Percentiles rank a stretch among this genome's conserved stretches.
Conservation (phyloP, 2,329 filamentous ascomycete species). For the Fusarium dimerum region DNA sequence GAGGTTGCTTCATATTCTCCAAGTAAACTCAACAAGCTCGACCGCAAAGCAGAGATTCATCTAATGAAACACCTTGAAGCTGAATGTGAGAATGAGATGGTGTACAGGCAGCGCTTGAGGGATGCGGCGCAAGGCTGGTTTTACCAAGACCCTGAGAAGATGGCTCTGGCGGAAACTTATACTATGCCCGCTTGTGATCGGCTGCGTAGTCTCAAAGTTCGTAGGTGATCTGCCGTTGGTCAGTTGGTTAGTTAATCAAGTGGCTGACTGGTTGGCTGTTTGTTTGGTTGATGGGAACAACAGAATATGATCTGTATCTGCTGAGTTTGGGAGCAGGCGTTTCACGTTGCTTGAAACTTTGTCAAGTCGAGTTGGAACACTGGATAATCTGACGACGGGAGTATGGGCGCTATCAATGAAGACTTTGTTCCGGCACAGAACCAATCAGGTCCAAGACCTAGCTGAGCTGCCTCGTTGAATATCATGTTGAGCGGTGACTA, state of each 20-base stretch:
- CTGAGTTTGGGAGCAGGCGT: constrained; percentile 28
- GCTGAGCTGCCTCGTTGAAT: too few species aligned
- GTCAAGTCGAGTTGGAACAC: constrained; percentile 21
- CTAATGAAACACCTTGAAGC: constrained; percentile 68
- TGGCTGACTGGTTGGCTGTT: too few species aligned
- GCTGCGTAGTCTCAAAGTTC: constrained; percentile 44
- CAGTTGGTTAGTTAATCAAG: too few species aligned
- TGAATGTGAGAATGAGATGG: constrained; percentile 74
- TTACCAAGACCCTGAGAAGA: constrained; percentile 75
- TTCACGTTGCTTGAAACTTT: constrained; percentile 30
- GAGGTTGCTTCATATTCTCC: constrained; percentile 72
- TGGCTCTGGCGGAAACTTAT: constrained; percentile 65
- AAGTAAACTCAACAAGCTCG: constrained; percentile 72
- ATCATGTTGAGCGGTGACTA: too few species aligned
- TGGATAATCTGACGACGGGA: constrained; percentile 10
- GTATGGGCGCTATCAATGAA: constrained; percentile 18
- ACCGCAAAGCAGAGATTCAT: constrained; percentile 73
- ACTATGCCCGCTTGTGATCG: constrained; percentile 55
- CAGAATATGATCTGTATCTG: constrained; percentile 24
- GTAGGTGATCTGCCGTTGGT: constrained; percentile 17
- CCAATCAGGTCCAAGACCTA: too few species aligned
- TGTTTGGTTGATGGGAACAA: too few species aligned
- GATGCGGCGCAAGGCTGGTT: constrained; percentile 89
- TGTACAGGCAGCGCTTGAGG: constrained; percentile 64
- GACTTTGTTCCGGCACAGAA: too few species aligned